Base-by-base conservation (phyloP, 139 green algal species). In the Spirogloea muscicola region DNA sequence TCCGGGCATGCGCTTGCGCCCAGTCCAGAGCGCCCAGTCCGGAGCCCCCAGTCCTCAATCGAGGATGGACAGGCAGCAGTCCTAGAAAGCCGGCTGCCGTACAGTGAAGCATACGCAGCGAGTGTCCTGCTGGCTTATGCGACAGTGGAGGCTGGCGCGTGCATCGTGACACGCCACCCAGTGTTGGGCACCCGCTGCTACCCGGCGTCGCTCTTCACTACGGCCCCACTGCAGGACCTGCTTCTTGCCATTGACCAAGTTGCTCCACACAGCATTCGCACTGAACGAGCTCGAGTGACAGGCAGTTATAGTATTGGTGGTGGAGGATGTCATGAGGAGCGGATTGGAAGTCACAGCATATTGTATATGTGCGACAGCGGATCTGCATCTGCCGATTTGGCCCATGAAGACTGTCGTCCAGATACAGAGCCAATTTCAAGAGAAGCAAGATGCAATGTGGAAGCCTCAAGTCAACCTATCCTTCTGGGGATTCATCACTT, bases 161-260 rank as follows among this genome's bases (percentile, higher is more conserved):
- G 84, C 46, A 74, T 80, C 0, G 37, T 89, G 5, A 48, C 87
- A 6, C 13, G 67, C 4, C 85, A 88, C 69, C 84, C 85, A 1
- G 1, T 49, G 3, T 61, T 82, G 31, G 76, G 83, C 36, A 74
- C 65, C 18, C 40, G 36, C 5, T 66, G 57, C 7, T 89, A 87
- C 59, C 85, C 85, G 1, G 85, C 70, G 31, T 88, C 71, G 13
- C 42, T 89, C 0, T 84, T 89, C 58, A 89, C 85, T 9, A 43
- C 69, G 29, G 85, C 84, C 4, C 55, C 82, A 1, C 25, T 67
- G 25, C 36, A 39, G 0, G 40, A 44, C 1, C 41, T 89, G 40
- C n/a, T 34, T 13, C 40, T 18, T 5, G 64, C 64, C 64, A 13
- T 74, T n/a, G 59, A n/a, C n/a, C n/a, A n/a, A n/a, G n/a, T n/a